phyloP scores from a whole-genome alignment of 306 rosid species.

The Quercus variabilis region DNA sequence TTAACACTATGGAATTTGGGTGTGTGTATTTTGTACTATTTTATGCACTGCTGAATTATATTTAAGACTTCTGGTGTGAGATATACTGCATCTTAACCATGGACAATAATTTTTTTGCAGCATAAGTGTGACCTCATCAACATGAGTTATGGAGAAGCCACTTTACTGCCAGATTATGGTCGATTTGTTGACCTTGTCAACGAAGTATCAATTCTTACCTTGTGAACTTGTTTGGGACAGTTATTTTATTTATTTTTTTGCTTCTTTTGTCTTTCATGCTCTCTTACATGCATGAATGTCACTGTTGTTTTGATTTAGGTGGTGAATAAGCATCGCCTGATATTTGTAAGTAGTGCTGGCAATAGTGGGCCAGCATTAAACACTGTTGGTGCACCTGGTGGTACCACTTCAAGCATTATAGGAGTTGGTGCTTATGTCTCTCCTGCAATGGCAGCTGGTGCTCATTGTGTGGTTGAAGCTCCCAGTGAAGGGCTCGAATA shows the following conservation, averaged over 20 bases:
- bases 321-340: constrained; percentile 77
- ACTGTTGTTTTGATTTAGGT: constrained; percentile 46
- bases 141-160: constrained; percentile 96
- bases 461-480: constrained; percentile 91
- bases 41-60: background rate
- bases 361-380: constrained; percentile 96
- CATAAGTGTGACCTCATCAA: constrained; percentile 93
- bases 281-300: constrained; percentile 21
- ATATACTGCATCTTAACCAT: constrained; percentile 15
- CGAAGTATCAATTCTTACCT: constrained; percentile 53
- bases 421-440: constrained; percentile 98
- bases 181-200: constrained; percentile 95
- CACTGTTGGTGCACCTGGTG: constrained; percentile 99
- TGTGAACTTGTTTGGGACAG: constrained; percentile 13
- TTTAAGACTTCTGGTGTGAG: constrained; percentile 12
- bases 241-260: background rate
- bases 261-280: constrained; percentile 18
- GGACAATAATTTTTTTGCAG: constrained; percentile 47
- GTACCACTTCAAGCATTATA: constrained; percentile 87
- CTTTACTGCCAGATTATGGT: constrained; percentile 91
- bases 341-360: constrained; percentile 98
- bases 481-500: constrained; percentile 93
- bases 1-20: background rate
- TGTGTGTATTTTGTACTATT: background rate
- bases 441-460: constrained; percentile 98